Evolutionary conservation across 805 yeast genomes (phyloP).

Genomic region (Novakomyces olei): DNA sequence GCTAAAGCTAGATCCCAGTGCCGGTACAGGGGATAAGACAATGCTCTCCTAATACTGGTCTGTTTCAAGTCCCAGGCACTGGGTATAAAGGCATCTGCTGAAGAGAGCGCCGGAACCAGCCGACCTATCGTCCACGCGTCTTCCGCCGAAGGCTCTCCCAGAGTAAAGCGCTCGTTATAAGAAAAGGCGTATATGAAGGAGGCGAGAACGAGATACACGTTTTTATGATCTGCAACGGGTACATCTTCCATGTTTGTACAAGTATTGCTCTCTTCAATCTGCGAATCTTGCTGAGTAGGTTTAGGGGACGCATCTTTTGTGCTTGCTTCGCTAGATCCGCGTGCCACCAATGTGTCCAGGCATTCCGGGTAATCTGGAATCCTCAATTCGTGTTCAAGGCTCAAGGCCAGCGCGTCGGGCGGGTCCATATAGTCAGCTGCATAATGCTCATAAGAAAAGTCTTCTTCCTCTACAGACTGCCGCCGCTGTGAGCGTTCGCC

Average conservation of each 20-base stretch:
- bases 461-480: too few relatives aligned
- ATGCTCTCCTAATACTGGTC: slow-evolving; percentile 47
- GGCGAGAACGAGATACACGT: slow-evolving; percentile 39
- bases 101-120: slow-evolving; percentile 53
- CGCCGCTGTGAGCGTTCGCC: too few relatives aligned
- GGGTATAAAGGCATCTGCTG: slow-evolving; percentile 29
- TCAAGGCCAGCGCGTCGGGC: too few relatives aligned
- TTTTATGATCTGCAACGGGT: slow-evolving; percentile 31
- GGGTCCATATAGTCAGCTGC: too few relatives aligned
- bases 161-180: slow-evolving; percentile 55
- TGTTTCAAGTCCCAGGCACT: slow-evolving; percentile 32
- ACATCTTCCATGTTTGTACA: slow-evolving; percentile 48
- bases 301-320: neutral
- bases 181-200: slow-evolving; percentile 49
- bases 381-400: too few relatives aligned
- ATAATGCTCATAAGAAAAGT: too few relatives aligned
- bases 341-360: neutral
- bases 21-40: slow-evolving; percentile 63
- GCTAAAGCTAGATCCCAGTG: slow-evolving; percentile 34
- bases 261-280: slow-evolving; percentile 37
- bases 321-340: neutral
- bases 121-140: slow-evolving; percentile 91
- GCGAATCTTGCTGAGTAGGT: slow-evolving; percentile 27
- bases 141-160: slow-evolving; percentile 53
- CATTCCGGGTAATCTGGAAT: neutral